A percentile compares a stretch with the other conserved stretches of the same genome.
Conservation (phyloP, 2,329 filamentous ascomycete species). For the Orbilia brochopaga region DNA sequence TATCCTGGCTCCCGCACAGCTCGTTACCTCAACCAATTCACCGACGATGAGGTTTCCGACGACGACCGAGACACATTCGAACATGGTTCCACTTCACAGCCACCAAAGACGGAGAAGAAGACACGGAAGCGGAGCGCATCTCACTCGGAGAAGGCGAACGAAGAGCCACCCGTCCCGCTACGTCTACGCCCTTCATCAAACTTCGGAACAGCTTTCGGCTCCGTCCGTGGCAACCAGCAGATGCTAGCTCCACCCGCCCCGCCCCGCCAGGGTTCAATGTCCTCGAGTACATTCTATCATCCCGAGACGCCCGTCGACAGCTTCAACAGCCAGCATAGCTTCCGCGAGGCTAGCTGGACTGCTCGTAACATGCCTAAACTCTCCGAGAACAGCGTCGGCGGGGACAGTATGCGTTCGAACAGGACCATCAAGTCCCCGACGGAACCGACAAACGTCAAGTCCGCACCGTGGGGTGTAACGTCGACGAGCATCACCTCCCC, state of each 20-base stretch:
- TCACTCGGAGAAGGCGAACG: slow-evolving; percentile 22
- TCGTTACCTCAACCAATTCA: slow-evolving; percentile 27
- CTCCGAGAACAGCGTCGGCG: slow-evolving; percentile 27
- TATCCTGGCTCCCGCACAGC: slow-evolving; percentile 28
- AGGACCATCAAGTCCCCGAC: slow-evolving; percentile 23
- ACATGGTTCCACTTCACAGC: not conserved
- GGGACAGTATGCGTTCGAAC: slow-evolving; percentile 25
- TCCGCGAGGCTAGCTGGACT: slow-evolving; percentile 37
- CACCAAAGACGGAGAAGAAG: slow-evolving; percentile 21
- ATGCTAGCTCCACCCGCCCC: slow-evolving; percentile 26
- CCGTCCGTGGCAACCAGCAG: slow-evolving; percentile 20
- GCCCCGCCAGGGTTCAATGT: slow-evolving; percentile 32
- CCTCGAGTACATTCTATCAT: slow-evolving; percentile 38
- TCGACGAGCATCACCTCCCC: slow-evolving; percentile 37
- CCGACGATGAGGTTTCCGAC: slow-evolving; percentile 25
- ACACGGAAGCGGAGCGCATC: slow-evolving; percentile 24
- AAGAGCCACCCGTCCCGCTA: slow-evolving; percentile 31
- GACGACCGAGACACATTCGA: slow-evolving; percentile 20
- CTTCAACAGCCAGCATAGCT: slow-evolving; percentile 42
- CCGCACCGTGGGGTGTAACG: slow-evolving; percentile 41
- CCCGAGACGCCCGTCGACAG: slow-evolving; percentile 49
- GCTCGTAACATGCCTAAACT: slow-evolving; percentile 25
- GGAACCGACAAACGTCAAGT: slow-evolving; percentile 41
- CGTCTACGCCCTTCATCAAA: slow-evolving; percentile 39
- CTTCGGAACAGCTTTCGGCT: slow-evolving; percentile 38